Evolutionary conservation across 1,139 yeast species (phyloP), one percentile per base, ranked within the genome.

Genomic region (Lodderomyces pseudojiufengensis): DNA sequence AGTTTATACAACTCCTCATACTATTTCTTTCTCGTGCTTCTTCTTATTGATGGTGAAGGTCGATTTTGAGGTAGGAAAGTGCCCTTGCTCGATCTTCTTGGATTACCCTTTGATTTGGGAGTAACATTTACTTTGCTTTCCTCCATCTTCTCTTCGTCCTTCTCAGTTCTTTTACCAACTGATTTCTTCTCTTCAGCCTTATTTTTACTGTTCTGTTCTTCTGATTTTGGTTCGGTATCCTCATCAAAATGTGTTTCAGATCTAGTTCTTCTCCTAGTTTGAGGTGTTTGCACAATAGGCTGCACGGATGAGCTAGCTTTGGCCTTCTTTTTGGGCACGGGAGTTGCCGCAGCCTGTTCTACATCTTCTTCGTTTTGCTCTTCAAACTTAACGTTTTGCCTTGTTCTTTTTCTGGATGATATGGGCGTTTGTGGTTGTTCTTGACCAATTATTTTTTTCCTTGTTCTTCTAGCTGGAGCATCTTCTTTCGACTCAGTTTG

Each of bases 1-100:
- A n/a, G n/a, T n/a, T n/a, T n/a, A n/a, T n/a, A n/a, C n/a, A 5
- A 10, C 27, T 13, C 29, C 5, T 18, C 7, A 18, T 9, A 22
- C 34, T 42, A 57, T 45, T 49, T 57, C 41, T 49, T 56, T 32
- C 64, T 41, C 15, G 57, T 43, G 31, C 63, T 56, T 41, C 64
- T 48, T 41, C 64, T 49, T 3, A 53, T 37, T 4, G 59, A 58
- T 8, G 45, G 48, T 15, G 37, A 26, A 16, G 3, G 33, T 37
- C 18, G 22, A 16, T 33, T 39, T 24, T 41, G 48, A 2, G 9
- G 22, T 10, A 11, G 14, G 13, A 44, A 47, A 9, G 50, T 43
- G 10, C 58, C 51, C 23, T 64, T 45, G 13, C 57, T 51, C 11
- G 59, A 43, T 31, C 64, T 43, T 36, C 65, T 45, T n/a, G n/a